These are phyloP conservation scores for Talaromyces liani DNA, from an alignment of 495 filamentous ascomycete species.

Conservation along the genomic window DNA sequence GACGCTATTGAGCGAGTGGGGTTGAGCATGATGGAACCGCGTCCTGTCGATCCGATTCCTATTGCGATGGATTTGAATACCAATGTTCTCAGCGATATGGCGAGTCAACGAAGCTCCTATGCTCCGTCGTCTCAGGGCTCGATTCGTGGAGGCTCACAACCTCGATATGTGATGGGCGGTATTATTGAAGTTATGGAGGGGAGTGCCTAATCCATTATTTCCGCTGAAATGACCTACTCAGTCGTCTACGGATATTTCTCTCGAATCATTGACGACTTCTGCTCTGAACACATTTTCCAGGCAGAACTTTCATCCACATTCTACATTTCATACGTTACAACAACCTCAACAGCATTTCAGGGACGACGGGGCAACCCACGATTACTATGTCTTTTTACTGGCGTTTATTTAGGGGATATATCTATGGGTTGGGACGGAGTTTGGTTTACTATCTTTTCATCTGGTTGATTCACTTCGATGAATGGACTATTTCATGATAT, in stretches of 20 bases:
- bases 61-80: slow-evolving; percentile 19
- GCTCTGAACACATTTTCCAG: not conserved
- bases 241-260: not conserved
- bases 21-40: slow-evolving; percentile 38
- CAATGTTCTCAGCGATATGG: slow-evolving; percentile 10
- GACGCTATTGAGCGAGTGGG: slow-evolving; percentile 34
- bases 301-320: not conserved
- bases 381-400: not conserved
- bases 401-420: slow-evolving; percentile 1
- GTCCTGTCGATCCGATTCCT: slow-evolving; percentile 27
- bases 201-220: slow-evolving; percentile 16
- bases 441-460: not conserved
- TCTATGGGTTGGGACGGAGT: not conserved
- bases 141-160: slow-evolving; percentile 14
- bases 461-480: not conserved
- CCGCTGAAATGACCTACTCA: not conserved
- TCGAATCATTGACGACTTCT: not conserved
- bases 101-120: slow-evolving; percentile 4
- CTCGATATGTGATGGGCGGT: slow-evolving; percentile 37
- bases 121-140: slow-evolving; percentile 6
- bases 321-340: not conserved
- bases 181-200: slow-evolving; percentile 46
- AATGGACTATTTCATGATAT: slow-evolving; percentile 1
- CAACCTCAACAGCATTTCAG: not conserved
- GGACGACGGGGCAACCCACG: not conserved